These are phyloP conservation scores for Fusarium clavum DNA, from an alignment of 2,329 filamentous ascomycete genomes.

Conservation along the genomic window DNA sequence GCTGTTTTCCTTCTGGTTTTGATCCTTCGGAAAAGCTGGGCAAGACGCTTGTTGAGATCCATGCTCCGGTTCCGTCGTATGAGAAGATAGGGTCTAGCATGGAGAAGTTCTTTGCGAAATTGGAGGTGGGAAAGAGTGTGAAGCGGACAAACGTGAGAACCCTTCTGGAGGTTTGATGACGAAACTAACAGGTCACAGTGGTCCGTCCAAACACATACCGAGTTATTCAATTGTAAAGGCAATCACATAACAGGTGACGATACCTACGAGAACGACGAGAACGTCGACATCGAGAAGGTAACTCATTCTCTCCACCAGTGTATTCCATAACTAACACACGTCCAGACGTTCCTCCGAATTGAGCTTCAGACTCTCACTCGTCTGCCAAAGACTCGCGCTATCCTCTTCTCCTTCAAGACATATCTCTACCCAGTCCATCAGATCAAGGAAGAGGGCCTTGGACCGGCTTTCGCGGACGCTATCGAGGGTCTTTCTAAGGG, in stretches of 20 bases:
- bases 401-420: constrained; percentile 38
- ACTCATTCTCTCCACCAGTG: fast-evolving
- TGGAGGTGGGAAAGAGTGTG: constrained; percentile 61
- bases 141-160: constrained; percentile 61
- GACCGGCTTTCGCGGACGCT: constrained; percentile 30
- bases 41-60: constrained; percentile 57
- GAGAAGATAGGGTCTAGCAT: constrained; percentile 66
- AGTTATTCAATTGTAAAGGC: constrained; percentile 31
- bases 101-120: constrained; percentile 63
- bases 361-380: constrained; percentile 33
- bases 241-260: constrained; percentile 37
- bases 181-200: constrained; percentile 27
- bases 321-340: not conserved
- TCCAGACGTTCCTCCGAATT: constrained; percentile 34
- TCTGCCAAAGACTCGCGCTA: constrained; percentile 27
- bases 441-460: constrained; percentile 30
- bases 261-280: constrained; percentile 8
- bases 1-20: constrained; percentile 59
- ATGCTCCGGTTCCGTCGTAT: constrained; percentile 62
- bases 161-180: fast-evolving
- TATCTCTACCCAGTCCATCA: constrained; percentile 36
- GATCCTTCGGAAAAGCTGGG: constrained; percentile 64
- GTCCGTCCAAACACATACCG: constrained; percentile 39
- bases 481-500: constrained; percentile 33
- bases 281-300: constrained; percentile 22